A percentile compares a stretch with the other conserved stretches of the same genome.
Evolutionary conservation across 208 protist species (phyloP).

Genomic region (Acanthamoeba lenticulata): DNA sequence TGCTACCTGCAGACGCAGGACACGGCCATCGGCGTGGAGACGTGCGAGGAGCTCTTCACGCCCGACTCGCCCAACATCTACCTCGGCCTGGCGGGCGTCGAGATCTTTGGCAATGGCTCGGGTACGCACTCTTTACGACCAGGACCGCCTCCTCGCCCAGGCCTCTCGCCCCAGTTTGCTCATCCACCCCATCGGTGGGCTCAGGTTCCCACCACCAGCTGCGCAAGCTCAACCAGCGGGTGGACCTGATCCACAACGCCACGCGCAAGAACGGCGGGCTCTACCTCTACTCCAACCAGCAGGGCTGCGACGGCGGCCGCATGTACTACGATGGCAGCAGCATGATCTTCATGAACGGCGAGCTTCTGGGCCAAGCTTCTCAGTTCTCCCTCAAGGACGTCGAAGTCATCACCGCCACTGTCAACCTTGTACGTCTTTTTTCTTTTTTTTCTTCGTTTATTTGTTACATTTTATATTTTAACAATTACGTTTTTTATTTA

Average conservation of each 20-base stretch:
- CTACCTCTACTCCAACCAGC: conserved; percentile 90
- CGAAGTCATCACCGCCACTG: conserved; percentile 84
- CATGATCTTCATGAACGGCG: conserved; percentile 86
- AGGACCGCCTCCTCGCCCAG: background rate
- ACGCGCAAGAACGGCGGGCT: conserved; percentile 82
- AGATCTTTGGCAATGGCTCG: conserved; percentile 81
- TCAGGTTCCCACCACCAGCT: conserved; percentile 87
- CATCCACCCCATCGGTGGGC: conserved; percentile 67
- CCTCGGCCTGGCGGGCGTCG: conserved; percentile 84
- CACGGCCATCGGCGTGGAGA: conserved; percentile 79
- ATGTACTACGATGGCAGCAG: conserved; percentile 89
- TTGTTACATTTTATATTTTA: too few relatives aligned
- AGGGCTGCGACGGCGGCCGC: conserved; percentile 90
- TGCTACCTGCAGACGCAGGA: conserved; percentile 77
- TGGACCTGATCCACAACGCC: conserved; percentile 86
- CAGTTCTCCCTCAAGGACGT: conserved; percentile 88
- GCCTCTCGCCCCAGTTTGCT: conserved; percentile 64
- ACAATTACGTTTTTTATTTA: background rate
- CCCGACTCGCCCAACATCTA: conserved; percentile 86
- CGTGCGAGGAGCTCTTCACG: conserved; percentile 91
- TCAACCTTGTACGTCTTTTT: conserved; percentile 74
- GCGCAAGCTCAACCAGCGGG: conserved; percentile 86
- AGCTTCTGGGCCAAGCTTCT: conserved; percentile 80
- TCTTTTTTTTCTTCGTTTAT: too few relatives aligned
- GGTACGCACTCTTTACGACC: background rate